Base-by-base conservation (phyloP, 2,329 filamentous ascomycete genomes). In the Colletotrichum sp. region DNA sequence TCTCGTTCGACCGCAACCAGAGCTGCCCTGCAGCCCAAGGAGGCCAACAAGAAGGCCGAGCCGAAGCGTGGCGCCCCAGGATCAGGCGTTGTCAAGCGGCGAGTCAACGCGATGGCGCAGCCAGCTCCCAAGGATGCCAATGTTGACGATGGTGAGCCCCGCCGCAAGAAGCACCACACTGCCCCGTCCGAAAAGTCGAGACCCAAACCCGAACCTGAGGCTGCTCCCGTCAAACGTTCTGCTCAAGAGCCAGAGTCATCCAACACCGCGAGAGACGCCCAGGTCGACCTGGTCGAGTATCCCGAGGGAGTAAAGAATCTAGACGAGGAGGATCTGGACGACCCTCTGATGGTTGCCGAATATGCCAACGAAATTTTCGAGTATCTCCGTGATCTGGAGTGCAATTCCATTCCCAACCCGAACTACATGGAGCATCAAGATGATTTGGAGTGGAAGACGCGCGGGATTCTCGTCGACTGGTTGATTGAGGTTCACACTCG, bases 311-410 rank as follows among this genome's bases (percentile, higher is more conserved):
- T 92, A 71, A 89, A 91, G 80, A 90, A 97, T 80, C 89, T 98
- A 34, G 97, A 99, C 82, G 89, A 89, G 66, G 97, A 99, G 84
- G 97, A 99, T 81, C 84, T 94, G 67, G 95, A 98, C 79, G 97
- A 99, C 82, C 98, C 98, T 30, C 90, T 98, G 81, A 99, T 99
- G 97, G 97, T 98, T 78, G 95, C 97, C 68, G 97, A 99, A 85
- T 99, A 99, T 82, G 96, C 98, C 66, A 94, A 94, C 76, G 97
- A 99, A 83, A 99, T 99, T 83, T 99, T 99, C 83, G 96, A 98
- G 79, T 99, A 99, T 85, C 91, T 99, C 78, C 93, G 93, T 81
- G 93, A 98, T 80, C 91, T 99, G 28, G 97, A 99, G 87, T 89
- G 87, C 89, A 84, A 95, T 89, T 85, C 92, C 0, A 85, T 96